These are phyloP conservation scores for Saxispiralis lemnorum DNA, from an alignment of 495 filamentous ascomycete genomes.

Conservation along the genomic window DNA sequence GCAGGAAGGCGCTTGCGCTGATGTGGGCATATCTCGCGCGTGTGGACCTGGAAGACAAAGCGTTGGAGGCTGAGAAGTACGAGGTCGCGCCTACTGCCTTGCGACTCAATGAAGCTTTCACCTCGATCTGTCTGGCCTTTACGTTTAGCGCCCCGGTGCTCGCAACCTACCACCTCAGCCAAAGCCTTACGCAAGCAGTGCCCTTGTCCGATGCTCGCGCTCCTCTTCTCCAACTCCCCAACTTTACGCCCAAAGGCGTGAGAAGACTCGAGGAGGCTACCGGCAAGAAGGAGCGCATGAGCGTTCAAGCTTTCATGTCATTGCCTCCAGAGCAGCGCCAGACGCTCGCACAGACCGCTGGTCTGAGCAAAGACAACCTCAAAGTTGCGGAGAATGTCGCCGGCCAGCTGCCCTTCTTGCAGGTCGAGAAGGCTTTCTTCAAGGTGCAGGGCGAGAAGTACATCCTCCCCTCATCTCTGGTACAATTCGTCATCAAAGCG, in stretches of 20 bases:
- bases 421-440: constrained; percentile 91
- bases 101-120: constrained; percentile 67
- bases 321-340: constrained; percentile 57
- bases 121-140: constrained; percentile 70
- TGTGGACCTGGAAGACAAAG: constrained; percentile 54
- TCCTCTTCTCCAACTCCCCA: constrained; percentile 79
- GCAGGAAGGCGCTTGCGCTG: constrained; percentile 71
- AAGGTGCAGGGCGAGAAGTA: constrained; percentile 89
- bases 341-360: constrained; percentile 46
- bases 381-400: constrained; percentile 54
- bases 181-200: constrained; percentile 78
- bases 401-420: constrained; percentile 60
- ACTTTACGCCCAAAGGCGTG: constrained; percentile 62
- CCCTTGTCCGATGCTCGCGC: constrained; percentile 48
- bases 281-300: constrained; percentile 50
- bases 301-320: constrained; percentile 74
- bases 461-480: constrained; percentile 81
- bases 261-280: constrained; percentile 54
- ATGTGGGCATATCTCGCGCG: constrained; percentile 91
- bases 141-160: constrained; percentile 67
- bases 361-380: constrained; percentile 60
- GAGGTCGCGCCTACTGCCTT: constrained; percentile 76
- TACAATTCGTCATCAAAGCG: constrained; percentile 88
- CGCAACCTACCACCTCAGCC: constrained; percentile 61
- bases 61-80: constrained; percentile 56